Base-by-base conservation (phyloP, 495 filamentous ascomycete genomes). In the Penicillium desertorum region DNA sequence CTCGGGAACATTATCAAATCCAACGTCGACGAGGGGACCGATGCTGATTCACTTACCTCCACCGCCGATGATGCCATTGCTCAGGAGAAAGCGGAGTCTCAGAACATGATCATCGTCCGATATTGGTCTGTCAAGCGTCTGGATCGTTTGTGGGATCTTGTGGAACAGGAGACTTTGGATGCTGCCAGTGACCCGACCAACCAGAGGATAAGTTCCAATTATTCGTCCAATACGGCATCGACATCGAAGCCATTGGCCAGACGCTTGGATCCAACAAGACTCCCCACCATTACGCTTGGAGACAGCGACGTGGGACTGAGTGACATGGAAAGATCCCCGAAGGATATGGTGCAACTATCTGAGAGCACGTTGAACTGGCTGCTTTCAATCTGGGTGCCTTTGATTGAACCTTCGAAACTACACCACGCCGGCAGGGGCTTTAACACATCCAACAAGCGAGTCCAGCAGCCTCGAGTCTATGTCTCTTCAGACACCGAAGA, bases 51-150 rank as follows among this genome's bases (percentile, higher is more conserved):
- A 5, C 29, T 57, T 1, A 46, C 48, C 12, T 39, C 60, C 8
- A 27, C 14, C 4, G 17, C 54, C 10, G 68, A 74, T 0, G 71
- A 75, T n/a, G 34, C 57, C 3, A 68, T 77, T 57, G 66, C 69
- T 7, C 76, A 78, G 55, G 76, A 76, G 32, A 68, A 75, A 47
- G 74, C 72, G 8, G 76, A 79, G 42, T 67, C 70, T 12, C 74
- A 79, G 57, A 79, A 77, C 48, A 76, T 79, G 76, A 68, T 79
- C 25, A 69, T 79, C n/a, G 68, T 77, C 5, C 63, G 77, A 42
- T 75, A 78, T 57, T 78, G 72, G 71, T 71, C 76, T 12, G 57
- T 69, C 27, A 74, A 71, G 43, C 73, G 73, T 11, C 62, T 79
- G 6, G 74, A 74, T 25, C 66, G 66, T 8, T 60, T 79, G 20